Evolutionary conservation across 495 filamentous ascomycete genomes (phyloP).

Genomic region (Physcia stellaris): DNA sequence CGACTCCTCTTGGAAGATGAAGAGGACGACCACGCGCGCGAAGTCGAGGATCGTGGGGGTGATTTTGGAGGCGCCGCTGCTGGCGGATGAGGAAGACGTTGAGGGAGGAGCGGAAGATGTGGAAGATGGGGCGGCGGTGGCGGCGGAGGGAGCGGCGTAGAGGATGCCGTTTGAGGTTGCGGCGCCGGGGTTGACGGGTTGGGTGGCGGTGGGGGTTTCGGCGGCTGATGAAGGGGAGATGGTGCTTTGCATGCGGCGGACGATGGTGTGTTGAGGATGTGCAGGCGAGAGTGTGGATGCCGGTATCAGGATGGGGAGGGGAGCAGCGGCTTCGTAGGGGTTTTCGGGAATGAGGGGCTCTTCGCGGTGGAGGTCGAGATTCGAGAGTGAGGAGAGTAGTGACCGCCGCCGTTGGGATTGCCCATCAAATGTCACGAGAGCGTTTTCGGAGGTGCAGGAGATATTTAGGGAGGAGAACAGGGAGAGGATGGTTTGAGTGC

Average conservation of each 20-base stretch:
- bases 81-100: conserved; percentile 1
- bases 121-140: conserved; percentile 11
- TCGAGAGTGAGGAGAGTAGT: conserved; percentile 5
- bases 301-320: background rate
- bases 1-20: conserved; percentile 34
- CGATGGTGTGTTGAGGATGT: background rate
- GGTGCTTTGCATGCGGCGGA: background rate
- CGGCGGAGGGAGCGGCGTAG: conserved; percentile 20
- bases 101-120: conserved; percentile 9
- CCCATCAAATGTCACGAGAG: conserved; percentile 69
- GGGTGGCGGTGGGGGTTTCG: conserved; percentile 10
- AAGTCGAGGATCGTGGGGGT: conserved; percentile 29
- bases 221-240: conserved; percentile 1
- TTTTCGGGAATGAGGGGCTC: background rate
- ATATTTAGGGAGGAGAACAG: conserved; percentile 62
- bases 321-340: background rate
- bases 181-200: conserved; percentile 19
- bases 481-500: conserved; percentile 49
- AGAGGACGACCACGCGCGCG: conserved; percentile 33
- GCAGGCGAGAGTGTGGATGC: background rate
- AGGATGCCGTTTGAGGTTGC: conserved; percentile 32
- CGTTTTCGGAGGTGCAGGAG: conserved; percentile 70
- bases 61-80: conserved; percentile 1
- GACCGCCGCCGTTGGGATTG: conserved; percentile 14
- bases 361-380: background rate